Percentiles rank a stretch among this genome's conserved stretches.
Evolutionary conservation across 345 rosid genomes (phyloP).

Genomic region (Citrus maxima): DNA sequence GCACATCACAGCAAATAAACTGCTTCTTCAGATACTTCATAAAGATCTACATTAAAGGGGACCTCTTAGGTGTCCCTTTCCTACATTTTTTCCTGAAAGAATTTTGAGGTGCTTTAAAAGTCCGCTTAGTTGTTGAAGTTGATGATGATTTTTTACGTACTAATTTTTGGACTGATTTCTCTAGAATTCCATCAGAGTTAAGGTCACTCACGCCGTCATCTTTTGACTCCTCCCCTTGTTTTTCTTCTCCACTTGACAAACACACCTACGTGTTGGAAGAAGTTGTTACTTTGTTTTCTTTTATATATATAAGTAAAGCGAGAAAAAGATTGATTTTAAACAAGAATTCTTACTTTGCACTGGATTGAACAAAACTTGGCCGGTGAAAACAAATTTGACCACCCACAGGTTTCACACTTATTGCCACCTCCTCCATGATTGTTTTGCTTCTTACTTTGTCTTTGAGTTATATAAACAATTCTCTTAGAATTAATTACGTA

Average conservation of each 20-base stretch:
- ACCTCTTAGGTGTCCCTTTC: not conserved
- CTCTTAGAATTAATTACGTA: not conserved
- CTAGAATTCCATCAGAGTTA: not conserved
- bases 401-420: not conserved
- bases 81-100: not conserved
- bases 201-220: not conserved
- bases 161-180: not conserved
- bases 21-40: not conserved
- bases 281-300: not conserved
- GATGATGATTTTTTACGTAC: not conserved
- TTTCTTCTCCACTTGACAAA: not conserved
- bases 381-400: not conserved
- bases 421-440: not conserved
- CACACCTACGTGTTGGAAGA: not conserved
- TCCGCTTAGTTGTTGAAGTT: not conserved
- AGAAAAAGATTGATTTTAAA: not conserved
- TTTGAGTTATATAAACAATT: not conserved
- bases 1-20: not conserved
- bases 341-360: not conserved
- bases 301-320: not conserved
- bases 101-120: not conserved
- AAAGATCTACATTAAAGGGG: slow-evolving; percentile 12
- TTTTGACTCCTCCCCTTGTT: not conserved
- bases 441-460: not conserved
- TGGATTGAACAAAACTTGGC: slow-evolving; percentile 4